phyloP scores from a whole-genome alignment of 176 grass and related monocot species.

The Pontederia paniculata region DNA sequence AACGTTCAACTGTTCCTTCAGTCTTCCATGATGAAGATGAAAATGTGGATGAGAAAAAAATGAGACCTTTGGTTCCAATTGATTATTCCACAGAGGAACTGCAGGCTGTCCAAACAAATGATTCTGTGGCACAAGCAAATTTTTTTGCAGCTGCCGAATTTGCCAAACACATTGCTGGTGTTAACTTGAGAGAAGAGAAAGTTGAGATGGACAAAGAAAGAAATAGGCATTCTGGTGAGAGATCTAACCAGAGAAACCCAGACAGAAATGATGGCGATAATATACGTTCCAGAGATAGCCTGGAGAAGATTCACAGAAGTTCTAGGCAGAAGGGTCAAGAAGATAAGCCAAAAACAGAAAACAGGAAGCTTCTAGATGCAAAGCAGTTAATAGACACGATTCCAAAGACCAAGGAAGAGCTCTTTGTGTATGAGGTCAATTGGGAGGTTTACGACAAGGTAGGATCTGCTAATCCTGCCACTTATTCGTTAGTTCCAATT shows the following conservation, averaged over 20 bases:
- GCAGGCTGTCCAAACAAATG: slow-evolving; percentile 54
- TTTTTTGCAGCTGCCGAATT: slow-evolving; percentile 74
- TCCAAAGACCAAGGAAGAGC: slow-evolving; percentile 90
- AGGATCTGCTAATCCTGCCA: too few relatives aligned
- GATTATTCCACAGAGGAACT: slow-evolving; percentile 94
- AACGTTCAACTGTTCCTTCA: slow-evolving; percentile 74
- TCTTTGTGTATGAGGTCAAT: slow-evolving; percentile 89
- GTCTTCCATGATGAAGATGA: slow-evolving; percentile 82
- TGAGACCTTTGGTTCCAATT: slow-evolving; percentile 84
- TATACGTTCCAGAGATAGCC: slow-evolving; percentile 26
- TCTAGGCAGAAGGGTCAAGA: slow-evolving; percentile 38
- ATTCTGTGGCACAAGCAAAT: slow-evolving; percentile 40
- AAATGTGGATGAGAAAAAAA: slow-evolving; percentile 60
- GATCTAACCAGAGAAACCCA: slow-evolving; percentile 42
- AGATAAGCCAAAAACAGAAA: slow-evolving; percentile 63
- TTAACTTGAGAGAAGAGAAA: slow-evolving; percentile 65
- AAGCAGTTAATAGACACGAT: slow-evolving; percentile 99
- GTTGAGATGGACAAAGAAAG: slow-evolving; percentile 43
- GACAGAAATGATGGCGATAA: slow-evolving; percentile 39
- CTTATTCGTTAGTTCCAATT: too few relatives aligned
- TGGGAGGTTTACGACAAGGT: slow-evolving; percentile 96
- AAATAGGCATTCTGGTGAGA: slow-evolving; percentile 57
- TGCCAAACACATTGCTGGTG: slow-evolving; percentile 65
- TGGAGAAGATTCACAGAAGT: slow-evolving; percentile 25
- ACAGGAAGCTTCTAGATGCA: slow-evolving; percentile 82